phyloP scores from a whole-genome alignment of 345 rosid genomes.

The Lepidium africanum region DNA sequence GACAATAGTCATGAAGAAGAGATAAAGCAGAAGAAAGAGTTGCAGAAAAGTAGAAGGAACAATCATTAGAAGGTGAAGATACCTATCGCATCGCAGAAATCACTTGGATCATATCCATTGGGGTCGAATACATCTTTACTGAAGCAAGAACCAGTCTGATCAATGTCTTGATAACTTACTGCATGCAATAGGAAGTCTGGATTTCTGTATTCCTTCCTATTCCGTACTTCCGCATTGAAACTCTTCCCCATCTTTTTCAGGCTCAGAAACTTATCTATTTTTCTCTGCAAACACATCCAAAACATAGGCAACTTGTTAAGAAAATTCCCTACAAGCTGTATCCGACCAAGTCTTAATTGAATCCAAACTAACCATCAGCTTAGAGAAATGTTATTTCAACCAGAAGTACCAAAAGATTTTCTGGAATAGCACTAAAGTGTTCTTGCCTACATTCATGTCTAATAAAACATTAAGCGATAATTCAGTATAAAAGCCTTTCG shows the following conservation, averaged over 20 bases:
- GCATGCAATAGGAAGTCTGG: conserved; percentile 93
- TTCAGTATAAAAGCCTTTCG: not conserved
- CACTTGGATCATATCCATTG: conserved; percentile 80
- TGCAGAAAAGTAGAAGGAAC: not conserved
- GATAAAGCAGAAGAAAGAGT: not conserved
- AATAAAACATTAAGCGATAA: not conserved
- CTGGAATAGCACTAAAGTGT: not conserved
- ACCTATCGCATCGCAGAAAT: conserved; percentile 83
- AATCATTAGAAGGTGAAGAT: conserved; percentile 8
- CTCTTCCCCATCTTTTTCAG: conserved; percentile 84
- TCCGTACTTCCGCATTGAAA: conserved; percentile 90
- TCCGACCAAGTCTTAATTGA: not conserved
- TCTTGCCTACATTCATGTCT: not conserved
- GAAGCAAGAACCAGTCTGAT: conserved; percentile 91
- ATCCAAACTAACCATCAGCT: not conserved
- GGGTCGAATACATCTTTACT: conserved; percentile 90
- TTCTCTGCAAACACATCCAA: conserved; percentile 46
- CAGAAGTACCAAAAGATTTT: not conserved
- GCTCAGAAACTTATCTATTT: conserved; percentile 68
- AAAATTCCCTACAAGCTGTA: not conserved
- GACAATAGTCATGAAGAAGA: not conserved
- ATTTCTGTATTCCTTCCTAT: conserved; percentile 89
- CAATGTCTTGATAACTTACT: conserved; percentile 87
- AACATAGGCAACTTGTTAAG: not conserved
- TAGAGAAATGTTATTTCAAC: not conserved